Percentiles rank a stretch among this genome's conserved stretches.
These are phyloP conservation scores for Nakazawaea anatomiae DNA, from an alignment of 805 yeast species.

Conservation along the genomic window DNA sequence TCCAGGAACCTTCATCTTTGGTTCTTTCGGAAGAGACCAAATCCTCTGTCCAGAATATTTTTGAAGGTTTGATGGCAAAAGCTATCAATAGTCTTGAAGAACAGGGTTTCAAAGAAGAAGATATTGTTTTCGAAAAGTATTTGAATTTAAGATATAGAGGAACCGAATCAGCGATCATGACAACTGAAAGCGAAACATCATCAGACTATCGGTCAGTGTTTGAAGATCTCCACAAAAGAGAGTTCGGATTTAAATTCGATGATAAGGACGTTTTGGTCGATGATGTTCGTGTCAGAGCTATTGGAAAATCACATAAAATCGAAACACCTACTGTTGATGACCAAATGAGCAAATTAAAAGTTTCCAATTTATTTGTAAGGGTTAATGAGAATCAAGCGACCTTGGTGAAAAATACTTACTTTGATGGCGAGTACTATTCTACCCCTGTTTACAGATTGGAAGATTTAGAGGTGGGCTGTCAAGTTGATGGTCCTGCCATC, in stretches of 20 bases:
- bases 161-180: conserved; percentile 82
- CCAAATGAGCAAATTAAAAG: conserved; percentile 37
- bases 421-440: conserved; percentile 41
- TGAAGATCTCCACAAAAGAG: conserved; percentile 50
- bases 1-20: conserved; percentile 65
- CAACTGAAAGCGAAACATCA: conserved; percentile 27
- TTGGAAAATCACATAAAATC: conserved; percentile 51
- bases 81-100: conserved; percentile 33
- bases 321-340: conserved; percentile 40
- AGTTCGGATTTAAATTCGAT: conserved; percentile 65
- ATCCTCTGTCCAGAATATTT: conserved; percentile 33
- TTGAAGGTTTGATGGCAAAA: conserved; percentile 35
- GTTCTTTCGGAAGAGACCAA: conserved; percentile 28
- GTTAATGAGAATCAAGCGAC: conserved; percentile 22
- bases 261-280: conserved; percentile 58
- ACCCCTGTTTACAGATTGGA: conserved; percentile 54
- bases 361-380: conserved; percentile 15
- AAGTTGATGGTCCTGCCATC: conserved; percentile 65
- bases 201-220: conserved; percentile 31
- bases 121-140: conserved; percentile 53
- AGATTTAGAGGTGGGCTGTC: conserved; percentile 46
- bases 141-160: conserved; percentile 81
- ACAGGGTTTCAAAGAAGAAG: conserved; percentile 49
- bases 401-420: conserved; percentile 45
- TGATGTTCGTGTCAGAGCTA: conserved; percentile 69